These are phyloP conservation scores for Ballota nigra DNA, from an alignment of 257 asterid species.

Conservation along the genomic window DNA sequence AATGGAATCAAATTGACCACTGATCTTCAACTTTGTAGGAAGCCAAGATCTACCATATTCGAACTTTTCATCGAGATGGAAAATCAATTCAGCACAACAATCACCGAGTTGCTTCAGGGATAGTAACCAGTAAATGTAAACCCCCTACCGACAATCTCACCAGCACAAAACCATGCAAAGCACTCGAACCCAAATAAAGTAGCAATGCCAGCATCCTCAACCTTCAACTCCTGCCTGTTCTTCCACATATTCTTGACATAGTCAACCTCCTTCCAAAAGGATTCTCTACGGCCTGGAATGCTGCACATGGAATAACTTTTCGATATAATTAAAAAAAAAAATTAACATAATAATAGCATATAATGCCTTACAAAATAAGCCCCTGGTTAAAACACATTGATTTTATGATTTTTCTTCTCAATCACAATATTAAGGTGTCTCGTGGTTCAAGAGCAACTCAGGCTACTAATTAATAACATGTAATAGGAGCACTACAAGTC, in stretches of 20 bases:
- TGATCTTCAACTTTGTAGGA: background rate
- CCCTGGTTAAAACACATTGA: background rate
- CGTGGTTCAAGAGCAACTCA: background rate
- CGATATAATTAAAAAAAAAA: background rate
- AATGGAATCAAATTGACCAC: background rate
- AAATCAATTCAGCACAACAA: background rate
- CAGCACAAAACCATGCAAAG: conserved; percentile 96
- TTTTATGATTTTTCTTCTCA: background rate
- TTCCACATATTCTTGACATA: conserved; percentile 78
- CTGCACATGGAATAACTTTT: conserved; percentile 34
- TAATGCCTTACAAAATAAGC: background rate
- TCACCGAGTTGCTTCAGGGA: conserved; percentile 38
- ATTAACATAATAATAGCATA: background rate
- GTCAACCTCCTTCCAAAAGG: conserved; percentile 84
- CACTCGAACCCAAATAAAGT: conserved; percentile 89
- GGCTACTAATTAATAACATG: background rate
- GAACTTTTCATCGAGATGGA: background rate
- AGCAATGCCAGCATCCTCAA: conserved; percentile 88
- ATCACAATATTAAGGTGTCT: background rate
- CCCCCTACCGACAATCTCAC: conserved; percentile 94
- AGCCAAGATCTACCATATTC: background rate
- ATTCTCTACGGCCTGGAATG: conserved; percentile 76
- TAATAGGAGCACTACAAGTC: background rate
- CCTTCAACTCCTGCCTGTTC: conserved; percentile 73
- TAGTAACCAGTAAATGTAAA: conserved; percentile 88